A percentile compares a stretch with the other conserved stretches of the same genome.
Conservation (phyloP, 345 rosid genomes). For the Camelina laxa region DNA sequence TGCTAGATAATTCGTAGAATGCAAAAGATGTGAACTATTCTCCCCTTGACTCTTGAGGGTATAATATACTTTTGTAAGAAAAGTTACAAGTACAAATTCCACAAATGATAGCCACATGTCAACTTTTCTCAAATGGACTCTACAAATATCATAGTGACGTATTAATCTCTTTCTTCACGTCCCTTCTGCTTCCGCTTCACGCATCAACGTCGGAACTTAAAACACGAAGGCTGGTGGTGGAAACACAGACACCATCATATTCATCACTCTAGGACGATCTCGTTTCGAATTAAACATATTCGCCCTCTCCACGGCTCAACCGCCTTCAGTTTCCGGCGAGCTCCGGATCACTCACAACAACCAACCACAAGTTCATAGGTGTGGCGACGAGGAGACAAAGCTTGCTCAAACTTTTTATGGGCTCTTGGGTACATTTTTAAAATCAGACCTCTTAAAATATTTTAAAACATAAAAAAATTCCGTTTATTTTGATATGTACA, state of each 20-base stretch:
- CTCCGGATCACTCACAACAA: slow-evolving; percentile 51
- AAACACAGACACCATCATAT: slow-evolving; percentile 57
- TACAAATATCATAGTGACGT: too few species aligned
- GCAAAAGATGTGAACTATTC: too few species aligned
- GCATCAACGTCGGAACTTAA: slow-evolving; percentile 33
- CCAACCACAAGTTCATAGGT: too few species aligned
- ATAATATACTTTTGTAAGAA: not conserved
- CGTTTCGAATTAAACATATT: slow-evolving; percentile 75
- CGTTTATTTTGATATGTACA: too few species aligned
- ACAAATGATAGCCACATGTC: slow-evolving; percentile 20
- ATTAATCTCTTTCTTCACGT: too few species aligned
- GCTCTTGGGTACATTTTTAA: too few species aligned
- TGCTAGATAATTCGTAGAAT: too few species aligned
- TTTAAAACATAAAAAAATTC: too few species aligned
- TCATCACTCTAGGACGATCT: slow-evolving; percentile 68
- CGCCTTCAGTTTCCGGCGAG: slow-evolving; percentile 50
- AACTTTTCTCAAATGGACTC: not conserved
- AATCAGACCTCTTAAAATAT: too few species aligned
- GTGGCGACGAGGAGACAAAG: too few species aligned
- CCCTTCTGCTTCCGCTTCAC: slow-evolving; percentile 11
- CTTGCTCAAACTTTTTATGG: too few species aligned
- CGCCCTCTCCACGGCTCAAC: slow-evolving; percentile 50
- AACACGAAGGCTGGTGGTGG: slow-evolving; percentile 4
- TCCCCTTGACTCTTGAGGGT: too few species aligned
- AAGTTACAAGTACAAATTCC: not conserved